phyloP scores from a whole-genome alignment of 345 rosid species.

The Viola odorata region DNA sequence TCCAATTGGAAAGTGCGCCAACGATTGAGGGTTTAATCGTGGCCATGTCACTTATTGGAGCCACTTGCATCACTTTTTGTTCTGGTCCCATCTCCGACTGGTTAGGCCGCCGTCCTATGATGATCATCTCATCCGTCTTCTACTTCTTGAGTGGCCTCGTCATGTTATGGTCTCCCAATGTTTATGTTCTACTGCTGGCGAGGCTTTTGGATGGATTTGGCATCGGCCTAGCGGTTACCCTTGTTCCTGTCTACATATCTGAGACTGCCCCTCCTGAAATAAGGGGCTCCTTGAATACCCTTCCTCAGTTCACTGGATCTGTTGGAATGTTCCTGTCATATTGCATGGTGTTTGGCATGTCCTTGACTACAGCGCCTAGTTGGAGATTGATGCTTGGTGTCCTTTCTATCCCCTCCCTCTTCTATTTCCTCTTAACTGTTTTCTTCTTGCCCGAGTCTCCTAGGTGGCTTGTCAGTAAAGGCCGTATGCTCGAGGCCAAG shows the following conservation, averaged over 20 bases:
- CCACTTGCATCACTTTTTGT: slow-evolving; percentile 75
- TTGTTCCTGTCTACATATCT: slow-evolving; percentile 86
- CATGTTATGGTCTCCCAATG: slow-evolving; percentile 95
- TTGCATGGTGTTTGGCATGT: slow-evolving; percentile 92
- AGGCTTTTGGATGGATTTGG: slow-evolving; percentile 94
- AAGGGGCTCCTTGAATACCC: slow-evolving; percentile 77
- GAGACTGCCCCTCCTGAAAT: slow-evolving; percentile 98
- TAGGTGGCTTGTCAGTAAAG: slow-evolving; percentile 97
- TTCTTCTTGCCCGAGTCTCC: slow-evolving; percentile 96
- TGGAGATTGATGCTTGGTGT: slow-evolving; percentile 99
- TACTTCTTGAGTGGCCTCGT: slow-evolving; percentile 69
- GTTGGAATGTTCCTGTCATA: slow-evolving; percentile 90
- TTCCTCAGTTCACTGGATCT: slow-evolving; percentile 92
- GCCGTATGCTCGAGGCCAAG: slow-evolving; percentile 88
- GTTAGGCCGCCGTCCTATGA: slow-evolving; percentile 88
- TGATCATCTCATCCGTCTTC: slow-evolving; percentile 66
- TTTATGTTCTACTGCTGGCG: slow-evolving; percentile 69
- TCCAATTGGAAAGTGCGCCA: slow-evolving; percentile 61
- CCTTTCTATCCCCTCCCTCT: slow-evolving; percentile 70
- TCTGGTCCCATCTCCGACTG: slow-evolving; percentile 79
- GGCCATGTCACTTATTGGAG: slow-evolving; percentile 94
- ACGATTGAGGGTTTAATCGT: slow-evolving; percentile 81
- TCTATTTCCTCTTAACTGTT: slow-evolving; percentile 51
- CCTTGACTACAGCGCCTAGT: slow-evolving; percentile 56
- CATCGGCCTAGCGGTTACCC: slow-evolving; percentile 81